Evolutionary conservation across 805 yeast genomes (phyloP).

Genomic region (Yarrowia sp.): DNA sequence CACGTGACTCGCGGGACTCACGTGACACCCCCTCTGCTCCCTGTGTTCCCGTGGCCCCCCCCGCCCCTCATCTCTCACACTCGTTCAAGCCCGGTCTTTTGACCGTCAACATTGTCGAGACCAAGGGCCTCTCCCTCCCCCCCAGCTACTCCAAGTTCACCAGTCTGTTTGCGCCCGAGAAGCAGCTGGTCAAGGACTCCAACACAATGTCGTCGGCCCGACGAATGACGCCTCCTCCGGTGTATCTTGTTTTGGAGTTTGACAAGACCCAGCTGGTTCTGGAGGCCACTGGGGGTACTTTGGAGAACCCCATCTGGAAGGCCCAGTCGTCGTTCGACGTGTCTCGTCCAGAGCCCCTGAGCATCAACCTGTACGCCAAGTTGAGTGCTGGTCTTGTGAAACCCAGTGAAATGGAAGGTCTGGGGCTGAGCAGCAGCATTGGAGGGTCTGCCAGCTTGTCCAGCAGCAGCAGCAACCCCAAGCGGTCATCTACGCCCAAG

Average conservation of each 20-base stretch:
- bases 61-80: neutral
- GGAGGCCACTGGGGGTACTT: slow-evolving; percentile 82
- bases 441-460: neutral
- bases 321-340: slow-evolving; percentile 91
- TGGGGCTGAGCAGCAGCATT: slow-evolving; percentile 22
- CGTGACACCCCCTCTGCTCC: neutral
- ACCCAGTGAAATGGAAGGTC: slow-evolving; percentile 22
- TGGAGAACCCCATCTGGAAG: slow-evolving; percentile 77
- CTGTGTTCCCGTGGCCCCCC: neutral
- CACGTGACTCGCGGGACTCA: slow-evolving; percentile 11
- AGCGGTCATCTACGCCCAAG: slow-evolving; percentile 33
- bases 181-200: slow-evolving; percentile 17
- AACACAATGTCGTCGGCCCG: slow-evolving; percentile 8
- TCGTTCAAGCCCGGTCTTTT: slow-evolving; percentile 62
- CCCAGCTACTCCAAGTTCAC: slow-evolving; percentile 37
- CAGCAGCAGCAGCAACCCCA: neutral
- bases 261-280: slow-evolving; percentile 90
- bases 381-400: slow-evolving; percentile 43
- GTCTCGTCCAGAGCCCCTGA: slow-evolving; percentile 61
- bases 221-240: slow-evolving; percentile 47
- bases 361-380: slow-evolving; percentile 74
- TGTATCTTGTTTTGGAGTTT: slow-evolving; percentile 86
- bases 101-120: slow-evolving; percentile 72
- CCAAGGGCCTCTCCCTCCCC: slow-evolving; percentile 67
- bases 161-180: neutral